These are phyloP conservation scores for Monosporozyma unispora DNA, from an alignment of 805 yeast species.

Conservation along the genomic window DNA sequence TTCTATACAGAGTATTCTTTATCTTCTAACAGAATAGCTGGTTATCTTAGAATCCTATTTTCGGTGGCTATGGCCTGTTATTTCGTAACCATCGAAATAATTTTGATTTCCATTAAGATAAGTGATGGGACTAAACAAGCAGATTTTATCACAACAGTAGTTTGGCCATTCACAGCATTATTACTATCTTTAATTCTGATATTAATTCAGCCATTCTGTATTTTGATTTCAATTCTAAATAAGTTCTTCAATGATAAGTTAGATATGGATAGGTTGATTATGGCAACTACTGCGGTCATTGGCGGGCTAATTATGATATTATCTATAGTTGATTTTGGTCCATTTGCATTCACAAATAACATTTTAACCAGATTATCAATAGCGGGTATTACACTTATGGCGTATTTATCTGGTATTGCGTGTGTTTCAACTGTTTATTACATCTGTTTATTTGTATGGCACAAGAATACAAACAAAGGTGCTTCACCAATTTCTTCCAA, in stretches of 20 bases:
- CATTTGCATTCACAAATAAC: slow-evolving; percentile 22
- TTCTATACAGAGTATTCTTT: slow-evolving; percentile 26
- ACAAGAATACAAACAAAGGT: slow-evolving; percentile 3
- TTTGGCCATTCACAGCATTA: slow-evolving; percentile 25
- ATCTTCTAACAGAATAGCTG: slow-evolving; percentile 17
- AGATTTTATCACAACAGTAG: slow-evolving; percentile 14
- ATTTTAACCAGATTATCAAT: slow-evolving; percentile 27
- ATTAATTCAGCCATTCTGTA: slow-evolving; percentile 25
- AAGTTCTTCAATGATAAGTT: slow-evolving; percentile 25
- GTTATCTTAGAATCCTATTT: slow-evolving; percentile 18
- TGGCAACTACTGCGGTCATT: slow-evolving; percentile 14
- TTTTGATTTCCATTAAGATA: slow-evolving; percentile 26
- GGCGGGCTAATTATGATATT: slow-evolving; percentile 10
- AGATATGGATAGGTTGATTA: slow-evolving; percentile 16
- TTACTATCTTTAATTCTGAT: slow-evolving; percentile 17
- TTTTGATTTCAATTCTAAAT: slow-evolving; percentile 20
- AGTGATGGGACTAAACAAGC: slow-evolving; percentile 14
- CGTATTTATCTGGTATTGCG: slow-evolving; percentile 27
- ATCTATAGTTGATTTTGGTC: slow-evolving; percentile 20
- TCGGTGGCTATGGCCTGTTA: slow-evolving; percentile 23
- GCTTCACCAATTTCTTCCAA: neutral
- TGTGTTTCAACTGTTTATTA: slow-evolving; percentile 27
- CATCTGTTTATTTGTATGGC: slow-evolving; percentile 14
- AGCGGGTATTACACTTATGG: slow-evolving; percentile 28
- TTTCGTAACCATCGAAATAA: slow-evolving; percentile 24